These are phyloP conservation scores for Nepenthes alata DNA, from an alignment of 179 eudicot genomes.

Conservation along the genomic window DNA sequence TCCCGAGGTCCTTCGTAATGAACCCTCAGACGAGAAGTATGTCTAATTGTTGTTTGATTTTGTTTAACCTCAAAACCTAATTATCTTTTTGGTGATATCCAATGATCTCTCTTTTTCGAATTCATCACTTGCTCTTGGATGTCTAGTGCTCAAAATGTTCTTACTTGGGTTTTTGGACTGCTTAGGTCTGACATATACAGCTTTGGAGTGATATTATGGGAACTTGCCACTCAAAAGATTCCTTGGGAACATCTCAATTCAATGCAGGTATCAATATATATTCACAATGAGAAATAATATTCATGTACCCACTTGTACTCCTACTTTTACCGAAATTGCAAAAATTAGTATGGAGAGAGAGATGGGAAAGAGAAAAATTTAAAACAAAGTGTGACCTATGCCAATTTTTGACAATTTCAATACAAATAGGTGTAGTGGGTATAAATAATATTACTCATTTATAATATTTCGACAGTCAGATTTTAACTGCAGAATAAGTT, in stretches of 20 bases:
- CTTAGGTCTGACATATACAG: constrained; percentile 89
- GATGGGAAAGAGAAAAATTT: too few relatives aligned
- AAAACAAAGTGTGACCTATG: too few relatives aligned
- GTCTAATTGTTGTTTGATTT: constrained; percentile 2
- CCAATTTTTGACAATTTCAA: too few relatives aligned
- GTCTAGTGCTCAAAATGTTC: background rate
- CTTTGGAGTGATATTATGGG: constrained; percentile 93
- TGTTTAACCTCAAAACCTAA: background rate
- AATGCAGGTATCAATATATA: constrained; percentile 54
- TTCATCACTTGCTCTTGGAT: background rate
- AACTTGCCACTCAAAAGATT: constrained; percentile 78
- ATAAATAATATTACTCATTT: too few relatives aligned
- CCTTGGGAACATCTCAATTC: constrained; percentile 97
- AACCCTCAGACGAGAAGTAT: constrained; percentile 38
- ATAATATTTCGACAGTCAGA: too few relatives aligned
- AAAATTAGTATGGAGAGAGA: too few relatives aligned
- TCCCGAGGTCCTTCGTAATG: constrained; percentile 42
- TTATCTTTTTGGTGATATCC: constrained; percentile 4
- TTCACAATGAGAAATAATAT: background rate
- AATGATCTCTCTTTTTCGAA: background rate
- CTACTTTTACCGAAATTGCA: too few relatives aligned
- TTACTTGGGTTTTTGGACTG: constrained; percentile 2
- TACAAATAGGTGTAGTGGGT: too few relatives aligned
- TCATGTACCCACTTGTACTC: too few relatives aligned
- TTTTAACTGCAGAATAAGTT: too few relatives aligned